Evolutionary conservation across 2,329 filamentous ascomycete species (phyloP).

Genomic region (Paraphoma sp.): DNA sequence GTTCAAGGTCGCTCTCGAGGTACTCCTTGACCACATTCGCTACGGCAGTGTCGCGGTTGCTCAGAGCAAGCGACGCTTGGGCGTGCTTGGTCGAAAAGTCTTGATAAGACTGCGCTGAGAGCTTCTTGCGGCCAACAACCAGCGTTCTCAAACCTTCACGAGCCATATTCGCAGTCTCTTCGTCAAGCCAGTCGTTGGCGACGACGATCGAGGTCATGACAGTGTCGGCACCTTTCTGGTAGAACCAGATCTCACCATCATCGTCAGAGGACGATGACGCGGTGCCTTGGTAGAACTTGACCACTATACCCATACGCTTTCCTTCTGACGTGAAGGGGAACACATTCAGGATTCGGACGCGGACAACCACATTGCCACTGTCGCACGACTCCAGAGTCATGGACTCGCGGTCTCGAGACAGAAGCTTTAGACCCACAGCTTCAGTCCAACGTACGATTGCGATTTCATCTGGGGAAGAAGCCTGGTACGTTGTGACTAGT

Average conservation of each 20-base stretch:
- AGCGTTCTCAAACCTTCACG: conserved; percentile 92
- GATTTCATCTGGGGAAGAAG: conserved; percentile 96
- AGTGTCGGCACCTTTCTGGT: conserved; percentile 96
- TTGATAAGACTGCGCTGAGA: conserved; percentile 79
- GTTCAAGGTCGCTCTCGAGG: conserved; percentile 86
- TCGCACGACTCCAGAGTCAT: conserved; percentile 83
- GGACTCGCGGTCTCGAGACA: conserved; percentile 83
- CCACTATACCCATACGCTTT: conserved; percentile 97
- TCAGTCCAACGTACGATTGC: conserved; percentile 97
- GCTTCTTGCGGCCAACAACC: conserved; percentile 89
- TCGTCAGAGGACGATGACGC: conserved; percentile 54
- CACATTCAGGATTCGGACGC: conserved; percentile 87
- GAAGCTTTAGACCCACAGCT: conserved; percentile 82
- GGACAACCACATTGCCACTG: conserved; percentile 76
- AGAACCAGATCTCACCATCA: conserved; percentile 92
- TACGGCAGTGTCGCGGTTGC: conserved; percentile 81
- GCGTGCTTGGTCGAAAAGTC: conserved; percentile 79
- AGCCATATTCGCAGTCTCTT: conserved; percentile 99
- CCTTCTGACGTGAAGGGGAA: conserved; percentile 98
- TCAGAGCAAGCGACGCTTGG: conserved; percentile 80
- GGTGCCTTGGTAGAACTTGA: conserved; percentile 71
- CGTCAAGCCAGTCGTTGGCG: conserved; percentile 97
- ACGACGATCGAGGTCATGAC: conserved; percentile 97
- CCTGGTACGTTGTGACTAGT: conserved; percentile 85
- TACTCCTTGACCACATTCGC: conserved; percentile 78